Base-by-base conservation (phyloP, 129 eudicot genomes). In the Artemisia argyi region DNA sequence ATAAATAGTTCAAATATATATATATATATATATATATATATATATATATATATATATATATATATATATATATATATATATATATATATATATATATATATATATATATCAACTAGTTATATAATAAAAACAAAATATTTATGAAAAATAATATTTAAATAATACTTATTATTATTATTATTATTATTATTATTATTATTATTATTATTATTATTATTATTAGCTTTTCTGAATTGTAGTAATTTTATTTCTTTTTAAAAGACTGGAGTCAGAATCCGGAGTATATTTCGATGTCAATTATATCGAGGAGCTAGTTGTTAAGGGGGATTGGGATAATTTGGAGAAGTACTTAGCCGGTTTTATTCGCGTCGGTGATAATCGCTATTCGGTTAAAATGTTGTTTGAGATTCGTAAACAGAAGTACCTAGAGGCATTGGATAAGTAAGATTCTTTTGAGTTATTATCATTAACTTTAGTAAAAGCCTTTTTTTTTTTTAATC, bases 381-480 rank as follows among this genome's bases (percentile, higher is more conserved):
- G 81, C 10, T 77, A 71, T 78, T 89, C 89, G 1, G 64, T 72
- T 73, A 86, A 89, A 54, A 72, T 84, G 9, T 68, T 81, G 52
- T 89, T 83, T 4, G 96, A 89, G 78, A 79, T 89, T 56, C 80
- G 92, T 35, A 86, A 84, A 76, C 92, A 86, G 57, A 80, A 83
- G 53, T 86, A 81, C 69, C 72, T 86, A 1, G 96, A 89, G 76
- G 96, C 92, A 24, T 66, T 87, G 12, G 85, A 87, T 64, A 80
- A 51, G 94, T 87, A 76, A 28, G 30, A 28, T 28, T 28, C 30
- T 28, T 28, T 28, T 28, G 30, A 28, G 30, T 28, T 28, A 28
- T 28, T 28, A 28, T 28, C 30, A 28, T 3, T 3, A 28, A 28
- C 30, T 28, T 28, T 53, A 47, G 42, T 56, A 3, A 1, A 6